A percentile compares a stretch with the other conserved stretches of the same genome.
phyloP scores from a whole-genome alignment of 2,329 filamentous ascomycete genomes.

The Aspergillus niger region DNA sequence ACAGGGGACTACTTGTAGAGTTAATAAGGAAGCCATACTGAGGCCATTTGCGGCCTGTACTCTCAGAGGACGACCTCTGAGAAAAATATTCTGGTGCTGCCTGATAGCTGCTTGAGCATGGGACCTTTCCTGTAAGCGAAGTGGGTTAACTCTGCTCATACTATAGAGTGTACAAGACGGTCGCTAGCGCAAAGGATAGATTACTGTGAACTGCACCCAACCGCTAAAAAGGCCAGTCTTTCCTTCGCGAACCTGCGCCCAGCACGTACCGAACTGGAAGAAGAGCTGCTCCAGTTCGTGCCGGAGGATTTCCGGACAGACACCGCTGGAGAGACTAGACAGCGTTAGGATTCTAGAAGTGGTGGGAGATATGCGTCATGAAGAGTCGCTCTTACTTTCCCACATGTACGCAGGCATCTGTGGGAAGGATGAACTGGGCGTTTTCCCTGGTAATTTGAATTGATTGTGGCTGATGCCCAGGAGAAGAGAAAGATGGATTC shows the following conservation, averaged over 20 bases:
- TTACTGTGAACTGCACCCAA: slow-evolving; percentile 44
- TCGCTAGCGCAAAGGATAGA: background rate
- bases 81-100: too few relatives aligned
- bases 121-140: too few relatives aligned
- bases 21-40: too few relatives aligned
- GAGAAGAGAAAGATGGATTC: too few relatives aligned
- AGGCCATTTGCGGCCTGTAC: too few relatives aligned
- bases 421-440: background rate
- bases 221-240: slow-evolving; percentile 32
- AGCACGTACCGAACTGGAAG: background rate
- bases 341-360: background rate
- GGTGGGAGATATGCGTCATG: background rate
- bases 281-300: background rate
- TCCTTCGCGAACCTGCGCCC: background rate
- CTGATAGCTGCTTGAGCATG: too few relatives aligned
- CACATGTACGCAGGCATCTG: background rate
- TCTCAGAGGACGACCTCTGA: too few relatives aligned
- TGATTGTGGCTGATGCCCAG: too few relatives aligned
- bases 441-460: background rate
- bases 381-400: slow-evolving; percentile 2
- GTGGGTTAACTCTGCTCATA: too few relatives aligned
- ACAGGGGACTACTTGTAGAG: background rate
- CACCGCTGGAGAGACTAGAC: background rate
- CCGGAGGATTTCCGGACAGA: background rate
- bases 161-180: too few relatives aligned